phyloP scores from a whole-genome alignment of 108 stramenopile genomes.

The Pelagomonas calceolata region DNA sequence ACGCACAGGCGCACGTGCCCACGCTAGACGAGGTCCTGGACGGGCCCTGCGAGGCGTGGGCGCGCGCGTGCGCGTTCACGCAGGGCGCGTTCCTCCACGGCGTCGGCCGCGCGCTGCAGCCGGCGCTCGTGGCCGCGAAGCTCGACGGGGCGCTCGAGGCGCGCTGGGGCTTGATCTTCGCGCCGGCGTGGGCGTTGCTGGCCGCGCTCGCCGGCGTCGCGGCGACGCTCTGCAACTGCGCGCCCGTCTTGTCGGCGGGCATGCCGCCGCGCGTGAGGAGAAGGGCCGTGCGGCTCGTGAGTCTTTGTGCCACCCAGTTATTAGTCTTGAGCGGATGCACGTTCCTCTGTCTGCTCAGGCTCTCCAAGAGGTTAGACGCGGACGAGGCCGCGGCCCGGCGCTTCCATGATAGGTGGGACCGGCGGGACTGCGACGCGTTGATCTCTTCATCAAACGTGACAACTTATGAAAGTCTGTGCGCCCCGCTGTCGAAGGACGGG shows the following conservation, averaged over 20 bases:
- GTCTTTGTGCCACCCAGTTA: not conserved
- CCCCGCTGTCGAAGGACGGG: too few species aligned
- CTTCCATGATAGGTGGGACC: not conserved
- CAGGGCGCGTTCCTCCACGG: not conserved
- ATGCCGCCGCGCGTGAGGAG: not conserved
- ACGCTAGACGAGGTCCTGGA: not conserved
- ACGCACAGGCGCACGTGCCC: not conserved
- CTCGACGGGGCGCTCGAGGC: not conserved
- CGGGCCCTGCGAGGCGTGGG: not conserved
- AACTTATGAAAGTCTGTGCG: too few species aligned
- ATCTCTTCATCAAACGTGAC: too few species aligned
- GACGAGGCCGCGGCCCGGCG: not conserved
- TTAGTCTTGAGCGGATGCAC: not conserved
- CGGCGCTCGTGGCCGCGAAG: not conserved
- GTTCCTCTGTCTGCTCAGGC: not conserved
- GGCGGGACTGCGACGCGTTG: not conserved
- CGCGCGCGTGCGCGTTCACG: not conserved
- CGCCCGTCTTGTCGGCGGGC: not conserved
- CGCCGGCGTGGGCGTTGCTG: not conserved
- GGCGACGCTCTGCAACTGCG: not conserved
- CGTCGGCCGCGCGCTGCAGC: not conserved
- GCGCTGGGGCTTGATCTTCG: not conserved
- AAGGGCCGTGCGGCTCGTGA: not conserved
- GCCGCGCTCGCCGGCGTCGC: not conserved
- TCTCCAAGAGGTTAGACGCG: not conserved